A percentile compares a stretch with the other conserved stretches of the same genome.
Evolutionary conservation across 2,329 filamentous ascomycete genomes (phyloP).

Genomic region (Paramyrothecium sp.): DNA sequence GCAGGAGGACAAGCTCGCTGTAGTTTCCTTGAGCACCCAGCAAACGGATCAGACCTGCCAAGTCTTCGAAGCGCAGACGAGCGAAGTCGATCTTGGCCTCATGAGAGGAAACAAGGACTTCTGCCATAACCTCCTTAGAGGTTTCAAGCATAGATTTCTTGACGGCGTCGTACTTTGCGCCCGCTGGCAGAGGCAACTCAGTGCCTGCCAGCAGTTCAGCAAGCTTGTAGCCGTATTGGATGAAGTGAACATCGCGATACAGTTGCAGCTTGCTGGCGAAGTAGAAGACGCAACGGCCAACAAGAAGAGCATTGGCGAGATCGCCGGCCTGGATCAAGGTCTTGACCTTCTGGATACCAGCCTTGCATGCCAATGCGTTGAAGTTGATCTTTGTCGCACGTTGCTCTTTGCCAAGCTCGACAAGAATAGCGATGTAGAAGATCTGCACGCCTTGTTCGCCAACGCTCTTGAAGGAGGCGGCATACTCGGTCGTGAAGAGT

Average conservation of each 20-base stretch:
- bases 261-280: constrained; percentile 39
- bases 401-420: constrained; percentile 32
- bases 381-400: constrained; percentile 33
- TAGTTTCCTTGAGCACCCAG: constrained; percentile 47
- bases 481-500: constrained; percentile 33
- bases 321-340: constrained; percentile 35
- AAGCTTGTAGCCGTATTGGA: constrained; percentile 43
- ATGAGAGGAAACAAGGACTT: constrained; percentile 39
- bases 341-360: constrained; percentile 27
- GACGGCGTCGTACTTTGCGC: constrained; percentile 22
- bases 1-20: constrained; percentile 36
- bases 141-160: constrained; percentile 15
- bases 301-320: constrained; percentile 37
- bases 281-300: constrained; percentile 39
- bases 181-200: constrained; percentile 28
- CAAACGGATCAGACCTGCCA: constrained; percentile 42
- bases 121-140: constrained; percentile 19
- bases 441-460: constrained; percentile 28
- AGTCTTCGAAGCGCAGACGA: constrained; percentile 39
- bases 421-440: constrained; percentile 39
- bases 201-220: constrained; percentile 42
- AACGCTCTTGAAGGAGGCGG: constrained; percentile 17
- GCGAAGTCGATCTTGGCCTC: constrained; percentile 41
- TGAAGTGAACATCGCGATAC: constrained; percentile 35
- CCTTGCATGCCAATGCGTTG: constrained; percentile 31